A percentile compares a stretch with the other conserved stretches of the same genome.
phyloP scores from a whole-genome alignment of 2,329 filamentous ascomycete species.

The Cordyceps cicadae region DNA sequence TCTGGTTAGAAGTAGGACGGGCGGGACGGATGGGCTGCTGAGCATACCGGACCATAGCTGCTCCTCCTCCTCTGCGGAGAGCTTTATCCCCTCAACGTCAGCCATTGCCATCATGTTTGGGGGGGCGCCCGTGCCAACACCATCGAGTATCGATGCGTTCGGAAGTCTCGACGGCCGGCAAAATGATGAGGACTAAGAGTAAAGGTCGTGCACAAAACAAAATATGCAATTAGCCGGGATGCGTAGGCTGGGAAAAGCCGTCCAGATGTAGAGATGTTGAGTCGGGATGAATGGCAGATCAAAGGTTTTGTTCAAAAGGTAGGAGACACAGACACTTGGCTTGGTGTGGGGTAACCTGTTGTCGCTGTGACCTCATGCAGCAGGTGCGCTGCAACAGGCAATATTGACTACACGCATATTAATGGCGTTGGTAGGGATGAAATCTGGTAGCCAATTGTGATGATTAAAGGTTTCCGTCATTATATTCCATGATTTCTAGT shows the following conservation, averaged over 20 bases:
- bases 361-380: conserved; percentile 9
- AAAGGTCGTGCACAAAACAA: background rate
- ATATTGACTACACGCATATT: no score
- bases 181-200: background rate
- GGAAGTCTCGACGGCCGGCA: background rate
- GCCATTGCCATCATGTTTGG: conserved; percentile 36
- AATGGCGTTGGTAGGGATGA: no score
- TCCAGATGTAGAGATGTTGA: background rate
- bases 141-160: conserved; percentile 24
- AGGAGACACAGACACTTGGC: background rate
- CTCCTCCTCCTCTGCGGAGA: conserved; percentile 67
- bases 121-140: conserved; percentile 20
- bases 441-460: background rate
- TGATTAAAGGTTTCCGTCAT: background rate
- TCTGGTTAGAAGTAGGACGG: background rate
- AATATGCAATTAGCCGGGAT: background rate
- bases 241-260: background rate
- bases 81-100: conserved; percentile 54
- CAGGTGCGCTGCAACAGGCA: no score
- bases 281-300: background rate
- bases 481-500: background rate
- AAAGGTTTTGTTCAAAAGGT: background rate
- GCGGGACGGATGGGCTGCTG: background rate
- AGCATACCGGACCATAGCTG: conserved; percentile 78
- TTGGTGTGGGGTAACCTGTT: conserved; percentile 10